A percentile compares a stretch with the other conserved stretches of the same genome.
Evolutionary conservation across 768 basidiomycete genomes (phyloP).

Genomic region (Russula sp.): DNA sequence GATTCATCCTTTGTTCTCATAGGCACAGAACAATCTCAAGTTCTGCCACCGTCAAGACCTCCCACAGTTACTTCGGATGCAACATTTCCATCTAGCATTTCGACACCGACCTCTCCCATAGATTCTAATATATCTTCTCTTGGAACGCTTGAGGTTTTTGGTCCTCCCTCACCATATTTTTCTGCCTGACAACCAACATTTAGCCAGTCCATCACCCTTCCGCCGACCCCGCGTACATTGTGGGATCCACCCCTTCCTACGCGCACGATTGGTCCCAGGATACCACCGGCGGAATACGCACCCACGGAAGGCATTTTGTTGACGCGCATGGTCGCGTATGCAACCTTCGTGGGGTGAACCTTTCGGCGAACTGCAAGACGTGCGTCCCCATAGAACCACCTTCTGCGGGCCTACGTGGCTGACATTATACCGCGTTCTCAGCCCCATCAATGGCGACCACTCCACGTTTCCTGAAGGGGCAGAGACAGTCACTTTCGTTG

Average conservation of each 20-base stretch:
- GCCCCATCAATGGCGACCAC: constrained; percentile 64
- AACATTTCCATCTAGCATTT: constrained; percentile 19
- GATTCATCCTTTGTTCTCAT: constrained; percentile 16
- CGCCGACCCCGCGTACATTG: constrained; percentile 35
- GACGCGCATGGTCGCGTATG: constrained; percentile 79
- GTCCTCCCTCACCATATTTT: neutral
- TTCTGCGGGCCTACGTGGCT: constrained; percentile 14
- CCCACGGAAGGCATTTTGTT: constrained; percentile 74
- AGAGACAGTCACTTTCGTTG: constrained; percentile 73
- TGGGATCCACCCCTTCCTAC: constrained; percentile 46
- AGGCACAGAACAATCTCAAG: constrained; percentile 13
- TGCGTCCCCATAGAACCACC: constrained; percentile 33
- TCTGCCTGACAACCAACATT: neutral
- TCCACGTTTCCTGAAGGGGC: constrained; percentile 61
- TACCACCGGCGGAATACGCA: constrained; percentile 52
- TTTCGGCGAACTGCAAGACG: constrained; percentile 82
- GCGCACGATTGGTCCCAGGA: constrained; percentile 68
- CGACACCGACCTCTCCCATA: constrained; percentile 16
- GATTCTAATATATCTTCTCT: constrained; percentile 14
- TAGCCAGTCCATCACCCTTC: constrained; percentile 43
- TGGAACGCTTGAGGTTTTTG: constrained; percentile 10
- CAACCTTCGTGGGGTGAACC: constrained; percentile 76
- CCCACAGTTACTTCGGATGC: constrained; percentile 12
- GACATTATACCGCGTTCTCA: constrained; percentile 28
- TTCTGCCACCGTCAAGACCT: constrained; percentile 5